Percentiles rank a stretch among this genome's conserved stretches.
Evolutionary conservation across 2,329 filamentous ascomycete species (phyloP).

Genomic region (Cadophora luteo-olivacea): DNA sequence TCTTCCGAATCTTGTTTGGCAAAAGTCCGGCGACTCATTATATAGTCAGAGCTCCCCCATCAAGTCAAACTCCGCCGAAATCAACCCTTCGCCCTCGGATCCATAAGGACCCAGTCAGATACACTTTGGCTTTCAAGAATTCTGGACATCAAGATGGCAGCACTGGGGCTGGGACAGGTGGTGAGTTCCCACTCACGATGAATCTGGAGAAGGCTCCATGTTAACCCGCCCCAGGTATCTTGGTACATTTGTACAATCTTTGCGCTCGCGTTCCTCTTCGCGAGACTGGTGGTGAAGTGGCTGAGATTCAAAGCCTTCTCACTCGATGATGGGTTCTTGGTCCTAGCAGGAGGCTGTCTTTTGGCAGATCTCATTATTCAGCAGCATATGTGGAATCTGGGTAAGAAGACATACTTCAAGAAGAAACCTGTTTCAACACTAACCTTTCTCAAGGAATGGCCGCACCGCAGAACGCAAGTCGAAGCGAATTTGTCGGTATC

Average conservation of each 20-base stretch:
- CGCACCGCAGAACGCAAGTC: not conserved
- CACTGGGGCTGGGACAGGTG: constrained; percentile 19
- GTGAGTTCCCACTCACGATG: constrained; percentile 13
- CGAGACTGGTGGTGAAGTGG: constrained; percentile 43
- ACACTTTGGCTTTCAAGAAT: not conserved
- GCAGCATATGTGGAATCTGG: constrained; percentile 45
- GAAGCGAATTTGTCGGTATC: constrained; percentile 3
- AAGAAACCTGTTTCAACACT: constrained; percentile 25
- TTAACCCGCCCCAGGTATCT: constrained; percentile 19
- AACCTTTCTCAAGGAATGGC: constrained; percentile 12
- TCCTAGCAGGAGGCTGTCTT: constrained; percentile 43
- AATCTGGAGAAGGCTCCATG: not conserved
- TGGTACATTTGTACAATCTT: constrained; percentile 30
- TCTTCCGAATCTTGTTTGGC: not conserved
- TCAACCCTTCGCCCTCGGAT: constrained; percentile 1
- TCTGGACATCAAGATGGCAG: constrained; percentile 6
- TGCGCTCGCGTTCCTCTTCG: constrained; percentile 41
- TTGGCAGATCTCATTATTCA: constrained; percentile 45
- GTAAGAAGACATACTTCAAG: constrained; percentile 35
- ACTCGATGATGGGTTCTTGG: constrained; percentile 45
- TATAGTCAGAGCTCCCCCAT: constrained; percentile 3
- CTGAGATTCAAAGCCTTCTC: constrained; percentile 40
- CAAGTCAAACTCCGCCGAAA: not conserved
- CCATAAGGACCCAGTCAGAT: constrained; percentile 1
- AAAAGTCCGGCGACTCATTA: not conserved